These are phyloP conservation scores for Pyrrhoderma noxium DNA, from an alignment of 1,284 basidiomycete genomes.

Conservation along the genomic window DNA sequence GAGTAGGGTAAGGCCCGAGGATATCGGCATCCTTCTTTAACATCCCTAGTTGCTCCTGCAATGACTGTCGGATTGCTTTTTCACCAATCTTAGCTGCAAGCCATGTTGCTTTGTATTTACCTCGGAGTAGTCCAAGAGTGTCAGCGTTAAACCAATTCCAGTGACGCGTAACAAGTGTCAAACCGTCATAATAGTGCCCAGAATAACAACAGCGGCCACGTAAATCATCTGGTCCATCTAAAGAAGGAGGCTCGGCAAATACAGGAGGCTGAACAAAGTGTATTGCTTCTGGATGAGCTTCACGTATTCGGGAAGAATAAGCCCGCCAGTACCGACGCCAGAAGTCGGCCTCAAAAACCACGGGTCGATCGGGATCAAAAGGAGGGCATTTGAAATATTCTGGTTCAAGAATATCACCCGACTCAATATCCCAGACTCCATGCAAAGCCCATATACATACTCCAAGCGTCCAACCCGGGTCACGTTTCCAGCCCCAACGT, in stretches of 20 bases:
- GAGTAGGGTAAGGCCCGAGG: slow-evolving; percentile 76
- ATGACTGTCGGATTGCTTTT: slow-evolving; percentile 69
- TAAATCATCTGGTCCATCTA: slow-evolving; percentile 51
- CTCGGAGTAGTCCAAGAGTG: slow-evolving; percentile 82
- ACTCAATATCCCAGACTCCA: slow-evolving; percentile 82
- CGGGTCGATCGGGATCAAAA: slow-evolving; percentile 31
- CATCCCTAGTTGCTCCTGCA: slow-evolving; percentile 81
- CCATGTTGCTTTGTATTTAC: slow-evolving; percentile 71
- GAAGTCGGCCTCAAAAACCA: slow-evolving; percentile 75
- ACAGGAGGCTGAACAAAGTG: slow-evolving; percentile 91
- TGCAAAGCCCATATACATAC: slow-evolving; percentile 90
- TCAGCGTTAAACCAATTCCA: slow-evolving; percentile 99
- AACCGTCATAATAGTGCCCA: slow-evolving; percentile 92
- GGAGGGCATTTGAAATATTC: slow-evolving; percentile 68
- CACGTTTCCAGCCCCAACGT: slow-evolving; percentile 78
- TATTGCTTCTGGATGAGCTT: slow-evolving; percentile 78
- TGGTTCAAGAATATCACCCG: slow-evolving; percentile 61
- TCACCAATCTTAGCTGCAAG: slow-evolving; percentile 77
- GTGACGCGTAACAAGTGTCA: slow-evolving; percentile 76
- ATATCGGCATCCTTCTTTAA: slow-evolving; percentile 68
- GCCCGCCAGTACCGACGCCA: slow-evolving; percentile 73
- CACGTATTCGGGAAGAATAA: slow-evolving; percentile 62
- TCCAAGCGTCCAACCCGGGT: slow-evolving; percentile 74
- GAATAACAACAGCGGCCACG: slow-evolving; percentile 73
- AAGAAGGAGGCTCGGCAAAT: slow-evolving; percentile 70